Base-by-base conservation (phyloP, 371 early-diverging fungal species). In the Chytridium lagenaria region DNA sequence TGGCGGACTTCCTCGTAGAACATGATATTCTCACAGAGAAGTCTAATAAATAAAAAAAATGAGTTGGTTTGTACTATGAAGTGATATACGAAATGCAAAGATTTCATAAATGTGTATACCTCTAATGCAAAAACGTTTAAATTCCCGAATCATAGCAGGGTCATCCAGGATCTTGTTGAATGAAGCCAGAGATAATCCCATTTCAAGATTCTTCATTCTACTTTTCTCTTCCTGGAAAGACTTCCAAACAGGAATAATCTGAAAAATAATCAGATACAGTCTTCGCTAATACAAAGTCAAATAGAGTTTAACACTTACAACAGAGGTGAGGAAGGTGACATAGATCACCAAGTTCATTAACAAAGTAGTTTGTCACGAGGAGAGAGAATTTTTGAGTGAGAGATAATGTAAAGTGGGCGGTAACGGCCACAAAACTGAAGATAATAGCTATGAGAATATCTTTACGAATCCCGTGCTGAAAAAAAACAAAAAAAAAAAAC, bases 11-110 rank as follows among this genome's bases (percentile, higher is more conserved):
- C 68, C 30, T 50, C 51, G 68, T 68, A 68, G 68, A 68, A 68
- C 39, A 68, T 68, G 52, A 68, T 51, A 39, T 68, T 68, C 31
- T 68, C 68, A 68, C 68, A 19, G 52, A 51, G 52, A 68, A 68
- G 52, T 68, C 68, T 55, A 12, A 7, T n/a, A n/a, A n/a, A n/a
- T n/a, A n/a, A n/a, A n/a, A n/a, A n/a, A n/a, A n/a, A n/a, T n/a
- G n/a, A n/a, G n/a, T n/a, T n/a, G n/a, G n/a, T n/a, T n/a, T n/a
- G n/a, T n/a, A n/a, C n/a, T 44, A 44, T 44, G 44, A 19, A 44
- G 44, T 7, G 7, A 19, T 44, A 44, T 44, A 7, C 7, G 44
- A 19, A 44, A 12, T 10, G 55, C n/a, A 52, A 52, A 19, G 44
- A 44, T 44, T 44, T 44, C 19, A 19, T 44, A 19, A 44, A n/a